phyloP scores from a whole-genome alignment of 768 basidiomycete species.

The Boletus barrowsii region DNA sequence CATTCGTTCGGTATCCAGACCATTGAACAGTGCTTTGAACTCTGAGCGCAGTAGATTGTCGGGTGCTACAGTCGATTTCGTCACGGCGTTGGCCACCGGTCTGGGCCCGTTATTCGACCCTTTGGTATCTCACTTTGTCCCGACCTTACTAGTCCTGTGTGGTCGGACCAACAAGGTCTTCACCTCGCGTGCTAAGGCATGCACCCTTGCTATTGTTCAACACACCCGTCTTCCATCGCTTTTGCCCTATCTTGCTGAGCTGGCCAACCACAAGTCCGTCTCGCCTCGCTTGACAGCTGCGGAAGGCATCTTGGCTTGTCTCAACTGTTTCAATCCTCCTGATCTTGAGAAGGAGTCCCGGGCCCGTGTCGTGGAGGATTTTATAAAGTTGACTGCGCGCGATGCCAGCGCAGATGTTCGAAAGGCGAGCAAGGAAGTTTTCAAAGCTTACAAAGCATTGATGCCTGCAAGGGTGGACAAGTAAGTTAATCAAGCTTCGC shows the following conservation, averaged over 20 bases:
- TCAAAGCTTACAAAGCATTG: conserved; percentile 70
- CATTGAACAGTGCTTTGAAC: conserved; percentile 56
- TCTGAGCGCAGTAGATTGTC: conserved; percentile 77
- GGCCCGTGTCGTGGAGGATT: conserved; percentile 62
- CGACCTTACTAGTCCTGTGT: conserved; percentile 63
- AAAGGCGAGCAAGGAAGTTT: conserved; percentile 65
- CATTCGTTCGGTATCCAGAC: conserved; percentile 50
- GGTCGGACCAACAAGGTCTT: conserved; percentile 79
- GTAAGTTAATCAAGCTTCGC: conserved; percentile 38
- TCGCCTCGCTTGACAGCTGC: conserved; percentile 62
- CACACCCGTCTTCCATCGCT: conserved; percentile 64
- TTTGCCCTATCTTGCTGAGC: conserved; percentile 55
- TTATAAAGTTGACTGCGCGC: conserved; percentile 63
- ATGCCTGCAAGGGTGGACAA: conserved; percentile 65
- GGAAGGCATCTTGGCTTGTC: conserved; percentile 60
- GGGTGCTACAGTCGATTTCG: conserved; percentile 59
- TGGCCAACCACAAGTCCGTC: conserved; percentile 63
- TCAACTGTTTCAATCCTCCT: conserved; percentile 77
- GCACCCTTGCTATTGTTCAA: conserved; percentile 61
- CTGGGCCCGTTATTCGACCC: conserved; percentile 65
- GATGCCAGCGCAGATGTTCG: conserved; percentile 78
- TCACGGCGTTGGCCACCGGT: conserved; percentile 50
- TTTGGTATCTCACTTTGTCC: conserved; percentile 64
- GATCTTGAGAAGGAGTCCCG: conserved; percentile 70
- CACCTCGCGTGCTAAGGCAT: conserved; percentile 58